Base-by-base conservation (phyloP, 495 filamentous ascomycete species). In the Lophium mytilinum region DNA sequence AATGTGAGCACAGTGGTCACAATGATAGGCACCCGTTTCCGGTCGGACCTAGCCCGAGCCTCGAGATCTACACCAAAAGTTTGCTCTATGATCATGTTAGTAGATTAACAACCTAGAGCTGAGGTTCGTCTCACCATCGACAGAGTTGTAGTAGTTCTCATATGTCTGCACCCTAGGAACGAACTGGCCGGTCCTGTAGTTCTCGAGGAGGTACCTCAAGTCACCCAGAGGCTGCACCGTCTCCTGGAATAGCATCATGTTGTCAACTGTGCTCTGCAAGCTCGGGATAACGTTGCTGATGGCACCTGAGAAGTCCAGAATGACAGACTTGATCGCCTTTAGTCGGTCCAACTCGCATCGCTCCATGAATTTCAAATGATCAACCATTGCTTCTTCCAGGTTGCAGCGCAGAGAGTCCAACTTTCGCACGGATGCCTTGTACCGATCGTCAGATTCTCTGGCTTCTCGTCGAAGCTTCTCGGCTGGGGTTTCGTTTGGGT, bases 191-290 rank as follows among this genome's bases (percentile, higher is more conserved):
- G 93, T 99, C 37, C 93, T 84, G 69, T 99, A 97, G 68, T 91
- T 96, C 74, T 97, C 94, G n/a, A 99, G 77, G 53, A 99, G 78
- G 65, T 97, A 99, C 64, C 94, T 80, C 58, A 97, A 75, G 73
- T 99, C 93, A 35, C 90, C 90, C 14, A 83, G 66, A 9, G 93
- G 93, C 68, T 96, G 94, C 24, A 99, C 87, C 2, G 93, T 97
- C 76, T 99, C 93, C 73, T 99, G 94, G 69, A 94, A 97, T 21
- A 97, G 78, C 85, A 96, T 89, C 93, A 99, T 96, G 64, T 91
- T 87, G 71, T 97, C 94, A 14, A 97, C 90, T 0, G 89, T 88
- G 57, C 92, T 89, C 67, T 97, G 94, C 48, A 99, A 73, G 64
- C 86, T 93, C 14, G 93, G 94, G 64, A 99, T 97, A 63, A 96